phyloP scores from a whole-genome alignment of 192 early-diverging fungal genomes.

The Rhizophagus prolifer region DNA sequence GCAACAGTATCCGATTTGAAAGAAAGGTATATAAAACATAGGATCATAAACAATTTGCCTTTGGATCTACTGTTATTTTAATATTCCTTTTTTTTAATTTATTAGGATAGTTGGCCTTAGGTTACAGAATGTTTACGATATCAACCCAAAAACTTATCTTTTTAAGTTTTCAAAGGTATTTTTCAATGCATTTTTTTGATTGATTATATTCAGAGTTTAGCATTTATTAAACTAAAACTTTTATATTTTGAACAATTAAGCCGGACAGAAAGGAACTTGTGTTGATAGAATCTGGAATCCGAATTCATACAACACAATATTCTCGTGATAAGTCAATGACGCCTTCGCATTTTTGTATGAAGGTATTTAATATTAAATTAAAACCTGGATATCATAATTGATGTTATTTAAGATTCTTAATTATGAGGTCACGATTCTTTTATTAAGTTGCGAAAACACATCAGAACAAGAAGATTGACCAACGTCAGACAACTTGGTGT shows the following conservation, averaged over 20 bases:
- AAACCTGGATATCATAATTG: neutral
- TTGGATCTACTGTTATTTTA: neutral
- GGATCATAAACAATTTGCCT: neutral
- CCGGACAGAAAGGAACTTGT: constrained; percentile 88
- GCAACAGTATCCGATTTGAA: constrained; percentile 75
- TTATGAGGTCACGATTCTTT: neutral
- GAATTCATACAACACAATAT: constrained; percentile 90
- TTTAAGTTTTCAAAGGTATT: constrained; percentile 85
- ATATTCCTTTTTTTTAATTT: constrained; percentile 2
- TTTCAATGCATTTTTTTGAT: neutral
- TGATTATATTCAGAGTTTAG: neutral
- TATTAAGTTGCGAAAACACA: constrained; percentile 81
- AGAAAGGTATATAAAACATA: constrained; percentile 46
- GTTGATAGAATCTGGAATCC: constrained; percentile 89
- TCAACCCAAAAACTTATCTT: constrained; percentile 84
- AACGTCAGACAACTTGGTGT: constrained; percentile 80
- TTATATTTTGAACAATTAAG: constrained; percentile 27
- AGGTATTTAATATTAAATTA: constrained; percentile 42
- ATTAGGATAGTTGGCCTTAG: constrained; percentile 77
- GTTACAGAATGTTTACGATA: constrained; percentile 95
- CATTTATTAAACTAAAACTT: neutral
- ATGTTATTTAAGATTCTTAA: neutral
- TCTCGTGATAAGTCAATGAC: constrained; percentile 82
- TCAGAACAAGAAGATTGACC: constrained; percentile 78
- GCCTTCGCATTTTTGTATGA: constrained; percentile 85